A percentile compares a stretch with the other conserved stretches of the same genome.
These are phyloP conservation scores for Dryas alaskensis DNA, from an alignment of 306 rosid species.

Conservation along the genomic window DNA sequence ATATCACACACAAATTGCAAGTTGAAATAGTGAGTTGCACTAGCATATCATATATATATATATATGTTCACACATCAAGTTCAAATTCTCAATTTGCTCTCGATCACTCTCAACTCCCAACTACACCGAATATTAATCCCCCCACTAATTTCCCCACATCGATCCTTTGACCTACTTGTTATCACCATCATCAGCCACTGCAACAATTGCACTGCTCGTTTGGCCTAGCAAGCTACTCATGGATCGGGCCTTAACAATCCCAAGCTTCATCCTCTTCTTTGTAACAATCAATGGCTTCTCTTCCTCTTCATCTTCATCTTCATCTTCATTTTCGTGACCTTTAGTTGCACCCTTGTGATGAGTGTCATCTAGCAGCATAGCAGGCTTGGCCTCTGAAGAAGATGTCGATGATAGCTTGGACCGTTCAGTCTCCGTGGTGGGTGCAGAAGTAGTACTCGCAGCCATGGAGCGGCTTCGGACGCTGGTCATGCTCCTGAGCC, in stretches of 20 bases:
- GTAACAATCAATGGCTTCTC: conserved; percentile 17
- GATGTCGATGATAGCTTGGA: not conserved
- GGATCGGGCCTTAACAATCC: conserved; percentile 82
- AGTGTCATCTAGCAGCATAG: not conserved
- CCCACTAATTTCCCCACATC: not conserved
- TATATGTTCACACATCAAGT: conserved; percentile 4
- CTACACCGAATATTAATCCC: not conserved
- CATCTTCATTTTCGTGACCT: not conserved
- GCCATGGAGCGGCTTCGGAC: conserved; percentile 55
- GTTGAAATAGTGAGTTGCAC: no score
- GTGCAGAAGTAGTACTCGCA: not conserved
- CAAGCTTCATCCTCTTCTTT: conserved; percentile 56
- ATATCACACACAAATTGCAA: no score
- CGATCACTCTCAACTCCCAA: not conserved
- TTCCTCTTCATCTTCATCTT: conserved; percentile 22
- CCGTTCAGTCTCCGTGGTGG: not conserved
- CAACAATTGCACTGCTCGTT: conserved; percentile 31
- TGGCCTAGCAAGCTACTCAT: conserved; percentile 89
- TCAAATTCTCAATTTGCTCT: not conserved
- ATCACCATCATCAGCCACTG: conserved; percentile 13
- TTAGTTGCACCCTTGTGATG: not conserved
- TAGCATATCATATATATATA: no score
- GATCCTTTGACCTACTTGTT: conserved; percentile 9
- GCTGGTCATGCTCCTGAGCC: conserved; percentile 81
- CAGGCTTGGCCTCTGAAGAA: conserved; percentile 1